These are phyloP conservation scores for Rhytidiadelphus loreus DNA, from an alignment of 225 moss, liverwort and hornwort genomes.

Conservation along the genomic window DNA sequence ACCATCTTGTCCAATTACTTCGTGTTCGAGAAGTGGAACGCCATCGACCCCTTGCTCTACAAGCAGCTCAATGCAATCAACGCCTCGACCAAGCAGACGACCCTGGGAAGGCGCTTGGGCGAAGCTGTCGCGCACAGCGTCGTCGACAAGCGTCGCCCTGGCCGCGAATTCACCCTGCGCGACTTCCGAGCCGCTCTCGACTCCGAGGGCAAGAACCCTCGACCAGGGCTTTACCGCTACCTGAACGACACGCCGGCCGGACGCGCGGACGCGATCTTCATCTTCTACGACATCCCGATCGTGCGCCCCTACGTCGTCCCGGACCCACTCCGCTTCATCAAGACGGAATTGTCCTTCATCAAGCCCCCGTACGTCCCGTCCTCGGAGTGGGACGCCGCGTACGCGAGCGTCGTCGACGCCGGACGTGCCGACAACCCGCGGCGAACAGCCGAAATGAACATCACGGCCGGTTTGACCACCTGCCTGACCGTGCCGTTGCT, in stretches of 20 bases:
- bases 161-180: not conserved
- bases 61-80: not conserved
- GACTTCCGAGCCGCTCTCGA: not conserved
- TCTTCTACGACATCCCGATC: not conserved
- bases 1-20: constrained; percentile 8
- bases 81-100: not conserved
- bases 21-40: not conserved
- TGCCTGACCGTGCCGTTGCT: not conserved
- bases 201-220: not conserved
- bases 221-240: not conserved
- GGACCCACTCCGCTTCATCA: not conserved
- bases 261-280: not conserved
- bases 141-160: not conserved
- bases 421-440: not conserved
- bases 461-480: not conserved
- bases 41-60: constrained; percentile 6
- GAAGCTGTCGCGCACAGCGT: not conserved
- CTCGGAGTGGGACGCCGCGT: not conserved
- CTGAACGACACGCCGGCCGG: not conserved
- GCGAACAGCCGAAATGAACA: constrained; percentile 1
- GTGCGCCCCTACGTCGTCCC: not conserved
- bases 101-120: not conserved
- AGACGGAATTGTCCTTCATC: not conserved
- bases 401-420: not conserved
- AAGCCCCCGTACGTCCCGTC: constrained; percentile 1